Evolutionary conservation across 2,329 filamentous ascomycete species (phyloP).

Genomic region (Colletotrichum liaoningense): DNA sequence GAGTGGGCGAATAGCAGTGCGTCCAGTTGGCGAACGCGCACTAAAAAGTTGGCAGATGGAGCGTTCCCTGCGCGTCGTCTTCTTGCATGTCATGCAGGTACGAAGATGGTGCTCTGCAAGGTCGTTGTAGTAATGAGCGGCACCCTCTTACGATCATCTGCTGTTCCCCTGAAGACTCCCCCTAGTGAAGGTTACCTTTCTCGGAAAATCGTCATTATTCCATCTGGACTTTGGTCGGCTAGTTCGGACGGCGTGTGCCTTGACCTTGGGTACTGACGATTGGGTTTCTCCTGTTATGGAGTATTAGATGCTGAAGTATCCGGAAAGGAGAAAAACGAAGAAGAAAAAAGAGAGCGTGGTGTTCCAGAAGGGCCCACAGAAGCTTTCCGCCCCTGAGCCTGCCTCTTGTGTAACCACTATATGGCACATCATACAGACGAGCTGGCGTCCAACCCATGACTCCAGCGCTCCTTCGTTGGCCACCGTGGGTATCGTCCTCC

Average conservation of each 20-base stretch:
- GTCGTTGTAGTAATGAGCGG: background rate
- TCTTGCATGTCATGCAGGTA: slow-evolving; percentile 15
- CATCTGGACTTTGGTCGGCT: slow-evolving; percentile 15
- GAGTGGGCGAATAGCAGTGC: slow-evolving; percentile 16
- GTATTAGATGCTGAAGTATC: background rate
- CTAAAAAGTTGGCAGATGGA: slow-evolving; percentile 12
- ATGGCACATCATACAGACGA: slow-evolving; percentile 20
- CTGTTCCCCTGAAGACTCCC: slow-evolving; percentile 11
- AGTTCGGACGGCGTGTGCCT: slow-evolving; percentile 14
- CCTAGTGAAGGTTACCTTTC: background rate
- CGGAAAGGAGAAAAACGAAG: background rate
- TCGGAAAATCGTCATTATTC: background rate
- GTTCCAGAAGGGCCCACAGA: slow-evolving; percentile 26
- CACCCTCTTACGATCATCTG: slow-evolving; percentile 18
- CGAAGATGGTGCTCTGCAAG: slow-evolving; percentile 16
- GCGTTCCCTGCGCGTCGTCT: slow-evolving; percentile 9
- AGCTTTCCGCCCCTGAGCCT: slow-evolving; percentile 16
- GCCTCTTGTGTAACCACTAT: slow-evolving; percentile 23
- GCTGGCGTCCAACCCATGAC: slow-evolving; percentile 9
- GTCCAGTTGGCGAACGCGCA: background rate
- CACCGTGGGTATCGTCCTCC: background rate
- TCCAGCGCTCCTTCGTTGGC: background rate
- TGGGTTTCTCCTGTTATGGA: background rate
- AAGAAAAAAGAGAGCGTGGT: slow-evolving; percentile 12
- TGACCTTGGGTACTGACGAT: background rate